phyloP scores from a whole-genome alignment of 805 yeast species.

The Citeromyces nyonsensis region DNA sequence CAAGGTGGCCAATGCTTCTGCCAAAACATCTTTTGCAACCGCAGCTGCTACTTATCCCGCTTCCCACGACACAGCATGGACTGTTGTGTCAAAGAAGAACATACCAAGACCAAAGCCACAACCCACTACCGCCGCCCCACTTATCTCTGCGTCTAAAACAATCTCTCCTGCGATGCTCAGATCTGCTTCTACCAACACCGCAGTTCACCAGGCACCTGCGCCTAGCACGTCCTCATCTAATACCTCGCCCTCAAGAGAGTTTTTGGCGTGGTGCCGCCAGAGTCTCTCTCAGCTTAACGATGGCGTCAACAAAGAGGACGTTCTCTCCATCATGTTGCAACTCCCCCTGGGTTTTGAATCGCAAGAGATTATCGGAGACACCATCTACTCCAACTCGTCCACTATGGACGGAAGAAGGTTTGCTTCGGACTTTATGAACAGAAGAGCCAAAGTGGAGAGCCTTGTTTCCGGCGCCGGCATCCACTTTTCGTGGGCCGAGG shows the following conservation, averaged over 20 bases:
- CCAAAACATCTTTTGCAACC: slow-evolving; percentile 8
- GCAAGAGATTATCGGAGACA: slow-evolving; percentile 78
- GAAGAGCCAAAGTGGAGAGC: slow-evolving; percentile 58
- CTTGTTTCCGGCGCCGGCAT: slow-evolving; percentile 23
- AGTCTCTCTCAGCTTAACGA: slow-evolving; percentile 54
- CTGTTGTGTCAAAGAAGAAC: slow-evolving; percentile 23
- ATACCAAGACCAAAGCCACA: slow-evolving; percentile 11
- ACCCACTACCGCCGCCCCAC: slow-evolving; percentile 7
- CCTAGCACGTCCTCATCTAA: slow-evolving; percentile 13
- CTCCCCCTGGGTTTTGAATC: slow-evolving; percentile 51
- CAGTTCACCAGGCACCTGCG: slow-evolving; percentile 2
- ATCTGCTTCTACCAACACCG: slow-evolving; percentile 7
- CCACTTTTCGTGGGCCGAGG: slow-evolving; percentile 58
- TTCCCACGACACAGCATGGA: slow-evolving; percentile 13
- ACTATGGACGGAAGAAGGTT: slow-evolving; percentile 92
- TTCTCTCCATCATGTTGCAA: slow-evolving; percentile 64
- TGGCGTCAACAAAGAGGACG: slow-evolving; percentile 64
- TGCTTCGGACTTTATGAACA: slow-evolving; percentile 77
- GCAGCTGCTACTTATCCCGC: slow-evolving; percentile 6
- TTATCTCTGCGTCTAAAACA: slow-evolving; percentile 15
- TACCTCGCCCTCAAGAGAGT: slow-evolving; percentile 38
- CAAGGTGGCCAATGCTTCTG: slow-evolving; percentile 6
- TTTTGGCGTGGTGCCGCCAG: slow-evolving; percentile 57
- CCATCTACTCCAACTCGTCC: slow-evolving; percentile 75
- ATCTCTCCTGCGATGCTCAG: slow-evolving; percentile 2